Evolutionary conservation across 441 rosid genomes (phyloP), one percentile per base, ranked within the genome.

Genomic region (Raphanus hybrid): DNA sequence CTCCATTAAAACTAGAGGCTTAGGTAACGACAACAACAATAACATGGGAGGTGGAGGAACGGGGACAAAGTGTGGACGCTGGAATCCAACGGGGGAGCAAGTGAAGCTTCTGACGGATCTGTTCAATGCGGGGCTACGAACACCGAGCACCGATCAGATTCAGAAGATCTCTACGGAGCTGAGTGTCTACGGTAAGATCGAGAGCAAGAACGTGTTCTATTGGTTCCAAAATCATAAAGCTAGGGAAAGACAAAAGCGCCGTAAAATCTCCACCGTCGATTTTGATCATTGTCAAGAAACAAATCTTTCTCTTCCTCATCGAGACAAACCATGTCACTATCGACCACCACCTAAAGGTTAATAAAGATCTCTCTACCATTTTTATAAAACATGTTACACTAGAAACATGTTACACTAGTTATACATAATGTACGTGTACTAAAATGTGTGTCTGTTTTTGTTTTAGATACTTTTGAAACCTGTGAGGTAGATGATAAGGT

Each of bases 211-310:
- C 73, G 98, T 94, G 0, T 94, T 94, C 34, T 92, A 94, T 69
- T 94, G 98, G 98, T 94, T 94, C 74, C 98, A 94, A 73, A 94
- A 94, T 78, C 98, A 94, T 75, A 94, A 94, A 86, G 98, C 97
- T 16, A 83, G 98, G 67, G 98, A 94, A 62, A 84, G 98, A 78
- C 99, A 95, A 77, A 95, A 95, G 76, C 89, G 97, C 9, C 89
- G 97, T 0, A 88, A 90, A 55, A 93, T 92, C 41, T 87, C 92
- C 4, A 74, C 79, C 39, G 88, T 67, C 0, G 86, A 87, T 57
- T 50, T 65, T 41, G 81, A 87, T 81, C 84, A 86, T 34, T 73
- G 84, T 9, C 86, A 87, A 6, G 86, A 82, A 32, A 81, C 6
- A 35, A 1, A 67, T 26, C 50, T 35, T 8, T 59, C 16, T 67